A percentile compares a stretch with the other conserved stretches of the same genome.
Evolutionary conservation across 257 asterid genomes (phyloP).

Genomic region (Penstemon barbatus): DNA sequence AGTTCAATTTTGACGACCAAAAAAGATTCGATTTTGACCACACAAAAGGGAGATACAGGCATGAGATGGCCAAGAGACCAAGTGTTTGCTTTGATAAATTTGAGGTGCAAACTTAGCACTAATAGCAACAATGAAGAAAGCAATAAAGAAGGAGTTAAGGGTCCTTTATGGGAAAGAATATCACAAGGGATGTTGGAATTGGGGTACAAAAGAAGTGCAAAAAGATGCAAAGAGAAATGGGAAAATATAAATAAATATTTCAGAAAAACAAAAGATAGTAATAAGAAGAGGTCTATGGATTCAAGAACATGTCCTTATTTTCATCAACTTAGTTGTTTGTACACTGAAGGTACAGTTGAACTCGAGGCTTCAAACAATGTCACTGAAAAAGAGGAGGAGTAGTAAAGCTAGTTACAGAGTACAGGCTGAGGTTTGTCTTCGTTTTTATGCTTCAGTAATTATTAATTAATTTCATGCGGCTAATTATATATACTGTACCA

Average conservation of each 20-base stretch:
- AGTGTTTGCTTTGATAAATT: conserved; percentile 64
- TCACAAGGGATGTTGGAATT: conserved; percentile 69
- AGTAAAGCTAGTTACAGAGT: too few relatives aligned
- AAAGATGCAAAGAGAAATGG: conserved; percentile 91
- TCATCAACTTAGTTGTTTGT: conserved; percentile 59
- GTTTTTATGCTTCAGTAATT: too few relatives aligned
- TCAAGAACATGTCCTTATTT: conserved; percentile 90
- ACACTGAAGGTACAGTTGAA: conserved; percentile 40
- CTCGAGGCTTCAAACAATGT: conserved; percentile 14
- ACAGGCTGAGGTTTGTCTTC: too few relatives aligned
- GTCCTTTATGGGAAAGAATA: conserved; percentile 81
- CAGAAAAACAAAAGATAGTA: conserved; percentile 72
- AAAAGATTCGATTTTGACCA: not conserved
- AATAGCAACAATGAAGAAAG: conserved; percentile 7
- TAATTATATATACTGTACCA: too few relatives aligned
- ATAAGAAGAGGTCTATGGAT: conserved; percentile 72
- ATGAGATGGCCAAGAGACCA: conserved; percentile 88
- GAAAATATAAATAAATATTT: conserved; percentile 85
- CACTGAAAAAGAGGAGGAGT: too few relatives aligned
- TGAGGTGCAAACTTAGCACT: conserved; percentile 47
- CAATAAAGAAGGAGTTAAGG: conserved; percentile 38
- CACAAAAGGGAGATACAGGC: conserved; percentile 32
- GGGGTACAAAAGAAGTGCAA: conserved; percentile 74
- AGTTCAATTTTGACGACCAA: not conserved
- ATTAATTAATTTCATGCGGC: too few relatives aligned